Evolutionary conservation across 2,329 filamentous ascomycete genomes (phyloP).

Genomic region (Cercospora zeina): DNA sequence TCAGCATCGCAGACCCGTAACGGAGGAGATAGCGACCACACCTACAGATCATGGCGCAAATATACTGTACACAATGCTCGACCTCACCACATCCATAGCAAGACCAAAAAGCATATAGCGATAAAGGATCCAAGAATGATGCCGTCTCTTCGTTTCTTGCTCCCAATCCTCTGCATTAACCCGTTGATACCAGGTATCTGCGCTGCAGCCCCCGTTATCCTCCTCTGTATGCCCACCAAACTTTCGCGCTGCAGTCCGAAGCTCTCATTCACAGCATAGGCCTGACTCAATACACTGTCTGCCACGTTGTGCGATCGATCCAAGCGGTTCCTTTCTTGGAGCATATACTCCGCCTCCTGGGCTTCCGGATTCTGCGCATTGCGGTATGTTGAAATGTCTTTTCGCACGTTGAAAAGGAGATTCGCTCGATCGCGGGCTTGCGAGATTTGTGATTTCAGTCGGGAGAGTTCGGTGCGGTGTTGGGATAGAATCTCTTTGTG

Average conservation of each 20-base stretch:
- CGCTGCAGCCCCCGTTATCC: slow-evolving; percentile 85
- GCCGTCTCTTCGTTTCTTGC: slow-evolving; percentile 91
- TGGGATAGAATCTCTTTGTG: slow-evolving; percentile 87
- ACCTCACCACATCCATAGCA: slow-evolving; percentile 71
- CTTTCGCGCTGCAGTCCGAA: slow-evolving; percentile 87
- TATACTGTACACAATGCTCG: background rate
- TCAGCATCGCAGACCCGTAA: background rate
- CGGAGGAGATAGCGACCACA: background rate
- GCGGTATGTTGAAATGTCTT: slow-evolving; percentile 88
- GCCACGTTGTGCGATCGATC: slow-evolving; percentile 88
- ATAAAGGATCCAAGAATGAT: slow-evolving; percentile 91
- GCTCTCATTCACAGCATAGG: slow-evolving; percentile 92
- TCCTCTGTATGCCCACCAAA: slow-evolving; percentile 80
- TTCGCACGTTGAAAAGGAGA: slow-evolving; percentile 83
- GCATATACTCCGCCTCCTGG: slow-evolving; percentile 94
- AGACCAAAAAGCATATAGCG: slow-evolving; percentile 83
- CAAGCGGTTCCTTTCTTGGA: slow-evolving; percentile 80
- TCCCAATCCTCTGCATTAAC: slow-evolving; percentile 86
- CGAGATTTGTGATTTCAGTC: slow-evolving; percentile 70
- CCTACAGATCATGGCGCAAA: background rate
- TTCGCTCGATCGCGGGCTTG: slow-evolving; percentile 85
- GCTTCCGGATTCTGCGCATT: slow-evolving; percentile 68
- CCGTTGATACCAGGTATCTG: slow-evolving; percentile 92
- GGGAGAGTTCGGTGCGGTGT: slow-evolving; percentile 78
- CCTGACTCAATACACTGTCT: slow-evolving; percentile 88